Conservation (phyloP, 1,284 basidiomycete genomes). For the Flammula alnicola region DNA sequence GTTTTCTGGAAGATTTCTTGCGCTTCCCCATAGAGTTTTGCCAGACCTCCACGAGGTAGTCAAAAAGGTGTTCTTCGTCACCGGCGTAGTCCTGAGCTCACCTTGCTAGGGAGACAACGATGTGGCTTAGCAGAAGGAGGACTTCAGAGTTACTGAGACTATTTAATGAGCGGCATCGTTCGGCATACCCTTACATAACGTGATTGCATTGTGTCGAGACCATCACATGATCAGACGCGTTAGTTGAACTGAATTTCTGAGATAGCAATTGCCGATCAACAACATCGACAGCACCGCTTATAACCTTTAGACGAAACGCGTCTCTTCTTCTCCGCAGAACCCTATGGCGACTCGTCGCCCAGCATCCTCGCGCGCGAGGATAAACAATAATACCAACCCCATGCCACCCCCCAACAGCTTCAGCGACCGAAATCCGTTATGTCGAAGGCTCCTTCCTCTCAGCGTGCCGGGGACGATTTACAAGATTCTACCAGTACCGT, state of each 20-base stretch:
- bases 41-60: too few relatives aligned
- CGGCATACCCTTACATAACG: neutral
- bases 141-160: neutral
- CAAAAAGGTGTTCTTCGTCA: neutral
- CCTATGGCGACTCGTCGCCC: slow-evolving; percentile 59
- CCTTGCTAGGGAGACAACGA: neutral
- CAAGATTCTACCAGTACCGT: slow-evolving; percentile 21
- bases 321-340: slow-evolving; percentile 12
- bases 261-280: neutral
- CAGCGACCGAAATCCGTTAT: slow-evolving; percentile 45
- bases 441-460: slow-evolving; percentile 34
- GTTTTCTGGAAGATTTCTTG: slow-evolving; percentile 84
- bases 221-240: slow-evolving; percentile 41
- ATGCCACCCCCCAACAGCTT: slow-evolving; percentile 32
- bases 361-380: slow-evolving; percentile 44
- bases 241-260: slow-evolving; percentile 23
- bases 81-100: neutral
- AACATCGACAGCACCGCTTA: neutral
- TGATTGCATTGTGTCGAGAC: too few relatives aligned
- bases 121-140: neutral
- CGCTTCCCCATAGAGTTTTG: slow-evolving; percentile 72
- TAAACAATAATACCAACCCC: slow-evolving; percentile 27
- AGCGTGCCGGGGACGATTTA: slow-evolving; percentile 31
- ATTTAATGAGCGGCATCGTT: neutral
- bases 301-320: too few relatives aligned